Evolutionary conservation across 148 eudicot genomes (phyloP), one percentile per base, ranked within the genome.

Genomic region (Amaranthus hypochondriacus): DNA sequence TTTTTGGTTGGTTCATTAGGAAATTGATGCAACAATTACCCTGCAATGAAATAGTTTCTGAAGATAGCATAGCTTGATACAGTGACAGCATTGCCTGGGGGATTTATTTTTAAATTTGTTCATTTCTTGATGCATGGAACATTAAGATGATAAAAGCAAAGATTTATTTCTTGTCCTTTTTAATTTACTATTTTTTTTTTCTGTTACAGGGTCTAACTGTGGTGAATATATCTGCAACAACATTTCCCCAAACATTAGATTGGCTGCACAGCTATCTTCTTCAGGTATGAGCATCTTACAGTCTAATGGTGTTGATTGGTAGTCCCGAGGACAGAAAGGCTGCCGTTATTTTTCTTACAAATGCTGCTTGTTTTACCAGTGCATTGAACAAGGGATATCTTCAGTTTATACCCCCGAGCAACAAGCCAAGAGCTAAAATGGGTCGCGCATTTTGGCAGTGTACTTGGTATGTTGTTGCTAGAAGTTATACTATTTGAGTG

Each of bases 221-320:
- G 60, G 98, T 87, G 67, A 94, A 89, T 78, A 87, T 94, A 85
- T 89, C 98, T 52, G 90, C 98, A 39, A 94, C 98, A 56, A 83
- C 97, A 18, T 94, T 91, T 73, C 97, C 98, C 12, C 98, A 94
- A 82, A 89, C 97, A 43, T 79, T 94, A 81, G 98, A 94, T 86
- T 91, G 97, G 96, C 91, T 94, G 69, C 98, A 94, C 75, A 78
- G 88, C 72, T 81, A 94, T 81, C 98, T 94, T 82, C 90, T 94
- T 60, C 92, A 94, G 98, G 98, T 91, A 83, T 69, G 47, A 71
- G 59, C 44, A 51, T 46, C 62, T 56, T 55, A 42, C 48, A 67
- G 49, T 66, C 56, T 48, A 15, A 28, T 28, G 18, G 50, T 56
- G 59, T 58, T 66, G 43, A 61, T 43, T 18, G 21, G n/a, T 64